Evolutionary conservation across 2,329 filamentous ascomycete genomes (phyloP), one percentile per base, ranked within the genome.

Genomic region (Colletotrichum cuscutae): DNA sequence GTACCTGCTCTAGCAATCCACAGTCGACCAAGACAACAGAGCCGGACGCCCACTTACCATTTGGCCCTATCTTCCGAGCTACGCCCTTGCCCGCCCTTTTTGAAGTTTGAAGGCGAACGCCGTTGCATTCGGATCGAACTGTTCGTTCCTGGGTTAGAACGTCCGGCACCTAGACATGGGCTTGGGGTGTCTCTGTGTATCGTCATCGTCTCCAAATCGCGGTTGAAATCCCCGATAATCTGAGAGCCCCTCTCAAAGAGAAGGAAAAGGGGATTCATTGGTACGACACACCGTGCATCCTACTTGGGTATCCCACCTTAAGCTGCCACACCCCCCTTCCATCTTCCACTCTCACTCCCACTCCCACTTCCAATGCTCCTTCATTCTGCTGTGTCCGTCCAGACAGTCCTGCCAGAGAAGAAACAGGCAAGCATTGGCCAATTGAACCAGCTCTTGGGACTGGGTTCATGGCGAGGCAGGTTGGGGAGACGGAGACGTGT

Each of bases 201-300:
- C 56, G 32, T 61, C 62, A 66, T 71, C 12, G 24, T 30, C 46
- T 46, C 32, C 46, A 35, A 42, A 54, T 71, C 54, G 32, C 24
- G 24, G 54, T 56, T 46, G 46, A 66, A 65, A 32, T 65, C 68
- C 61, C 68, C 68, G 54, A 61, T 37, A 24, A 61, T 60, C 54
- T 60, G 35, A 52, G 37, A 9, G 53, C 60, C 61, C 67, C 59
- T n/a, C 22, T 15, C 5, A 49, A 49, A n/a, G 42, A n/a, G 42
- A 49, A 49, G 7, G 42, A 49, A 49, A 52, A 35, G 32, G 12
- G 19, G 53, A 46, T 58, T 24, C 68, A 22, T 24, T 37, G 42
- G 53, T 59, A 42, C 67, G n/a, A 30, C 35, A 57, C 59, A 57
- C 59, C 15, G 42, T 49, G 42, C 22, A 58, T 52, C 42, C 19